phyloP scores from a whole-genome alignment of 164 flowering plant genomes.

The Berberis vulgaris region DNA sequence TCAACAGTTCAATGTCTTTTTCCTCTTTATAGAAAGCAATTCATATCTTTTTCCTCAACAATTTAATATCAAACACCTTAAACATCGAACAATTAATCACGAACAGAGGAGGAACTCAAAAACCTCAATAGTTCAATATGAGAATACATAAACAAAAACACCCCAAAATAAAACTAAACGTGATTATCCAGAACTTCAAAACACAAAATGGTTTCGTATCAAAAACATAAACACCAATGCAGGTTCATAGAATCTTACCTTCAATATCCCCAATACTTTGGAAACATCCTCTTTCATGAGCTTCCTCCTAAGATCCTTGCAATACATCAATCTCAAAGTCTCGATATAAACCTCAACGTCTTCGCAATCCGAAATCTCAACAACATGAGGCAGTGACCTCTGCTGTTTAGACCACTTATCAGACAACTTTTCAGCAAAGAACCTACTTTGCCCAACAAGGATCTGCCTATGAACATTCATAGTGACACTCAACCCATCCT shows the following conservation, averaged over 20 bases:
- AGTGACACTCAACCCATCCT: slow-evolving; percentile 57
- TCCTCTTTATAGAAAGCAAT: no score
- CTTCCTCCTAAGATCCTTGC: slow-evolving; percentile 71
- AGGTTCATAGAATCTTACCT: slow-evolving; percentile 31
- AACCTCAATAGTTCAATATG: no score
- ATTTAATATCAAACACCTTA: no score
- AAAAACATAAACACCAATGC: neutral
- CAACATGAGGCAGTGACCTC: slow-evolving; percentile 36
- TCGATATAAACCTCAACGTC: slow-evolving; percentile 76
- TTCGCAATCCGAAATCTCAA: slow-evolving; percentile 85
- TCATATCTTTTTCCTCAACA: no score
- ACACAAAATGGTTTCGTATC: no score
- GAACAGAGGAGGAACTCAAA: no score
- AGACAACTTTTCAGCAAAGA: slow-evolving; percentile 60
- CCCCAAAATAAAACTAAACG: no score
- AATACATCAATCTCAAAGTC: slow-evolving; percentile 77
- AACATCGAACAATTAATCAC: no score
- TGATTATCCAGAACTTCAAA: no score
- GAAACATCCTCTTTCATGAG: slow-evolving; percentile 79
- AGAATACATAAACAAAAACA: no score
- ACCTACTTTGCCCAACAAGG: slow-evolving; percentile 63
- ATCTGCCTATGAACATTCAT: slow-evolving; percentile 66
- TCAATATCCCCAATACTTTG: slow-evolving; percentile 72
- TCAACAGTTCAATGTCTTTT: no score
- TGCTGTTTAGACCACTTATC: slow-evolving; percentile 55